Base-by-base conservation (phyloP, 176 grass and related monocot genomes). In the Cenchrus purpureus region DNA sequence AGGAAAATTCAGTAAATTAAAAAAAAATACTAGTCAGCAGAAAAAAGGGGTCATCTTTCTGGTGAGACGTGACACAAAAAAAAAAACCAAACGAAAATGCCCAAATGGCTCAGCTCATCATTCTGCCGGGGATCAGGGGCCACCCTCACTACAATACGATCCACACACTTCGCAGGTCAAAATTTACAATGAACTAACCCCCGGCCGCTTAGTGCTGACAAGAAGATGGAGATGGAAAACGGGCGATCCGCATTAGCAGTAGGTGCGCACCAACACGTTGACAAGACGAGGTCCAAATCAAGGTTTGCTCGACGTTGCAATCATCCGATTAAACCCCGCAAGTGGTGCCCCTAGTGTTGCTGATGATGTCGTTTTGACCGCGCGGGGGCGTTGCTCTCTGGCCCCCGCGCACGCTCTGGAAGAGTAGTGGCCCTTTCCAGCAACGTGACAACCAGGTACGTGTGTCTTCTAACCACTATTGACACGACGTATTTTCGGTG, bases 281-380 rank as follows among this genome's bases (percentile, higher is more conserved):
- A 83, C 76, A 83, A 75, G 59, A 20, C 66, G 46, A 68, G 32
- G 84, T 87, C 84, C 55, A 74, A 34, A 79, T 90, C 89, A 77
- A 77, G 89, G 89, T 90, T 90, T 79, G 84, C 89, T 90, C 44
- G 45, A 90, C 62, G 82, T 85, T 68, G 11, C 83, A 44, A 85
- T 84, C 74, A 70, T 22, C 45, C 52, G 34, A 79, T 70, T 31
- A 20, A n/a, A 14, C 49, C 29, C 6, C 43, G 11, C 28, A 45
- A 71, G 60, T 40, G 62, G 70, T 65, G 74, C 25, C 12, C 49
- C 54, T 34, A 25, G 49, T 65, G 84, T 90, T 58, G 73, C 66
- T 66, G 31, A 32, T 32, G 2, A 25, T 25, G 20, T 83, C 79
- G 58, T 65, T 46, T 86, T 86, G 84, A 83, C 84, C 66, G 56